Percentiles rank a stretch among this genome's conserved stretches.
phyloP scores from a whole-genome alignment of 129 eudicot genomes.

The Flaveria ramosissima region DNA sequence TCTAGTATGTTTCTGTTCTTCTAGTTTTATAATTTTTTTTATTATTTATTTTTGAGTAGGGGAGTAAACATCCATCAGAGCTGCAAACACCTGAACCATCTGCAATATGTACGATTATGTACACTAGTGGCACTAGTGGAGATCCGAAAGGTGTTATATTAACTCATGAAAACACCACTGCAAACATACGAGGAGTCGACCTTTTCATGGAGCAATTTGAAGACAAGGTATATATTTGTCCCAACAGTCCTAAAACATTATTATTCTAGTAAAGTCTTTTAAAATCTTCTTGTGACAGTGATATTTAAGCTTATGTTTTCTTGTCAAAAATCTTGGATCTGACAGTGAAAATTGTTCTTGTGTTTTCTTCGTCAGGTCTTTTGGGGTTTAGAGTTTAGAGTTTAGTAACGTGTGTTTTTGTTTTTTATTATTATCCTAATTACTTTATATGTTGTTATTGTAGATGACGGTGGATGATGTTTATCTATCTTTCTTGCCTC shows the following conservation, averaged over 20 bases:
- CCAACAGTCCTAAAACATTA: no score
- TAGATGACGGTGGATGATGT: conserved; percentile 95
- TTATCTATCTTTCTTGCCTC: conserved; percentile 88
- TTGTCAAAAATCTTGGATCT: no score
- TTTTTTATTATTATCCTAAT: neutral
- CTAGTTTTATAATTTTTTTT: neutral
- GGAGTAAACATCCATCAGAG: conserved; percentile 57
- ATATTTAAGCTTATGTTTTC: neutral
- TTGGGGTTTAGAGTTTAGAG: neutral
- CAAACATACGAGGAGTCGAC: conserved; percentile 68
- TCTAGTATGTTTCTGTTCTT: neutral
- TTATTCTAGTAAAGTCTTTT: neutral
- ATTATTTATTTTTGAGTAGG: conserved; percentile 41
- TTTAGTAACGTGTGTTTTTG: neutral
- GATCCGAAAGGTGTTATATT: conserved; percentile 94
- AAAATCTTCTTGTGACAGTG: neutral
- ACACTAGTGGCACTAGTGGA: conserved; percentile 99
- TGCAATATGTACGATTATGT: conserved; percentile 84
- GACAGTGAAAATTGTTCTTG: no score
- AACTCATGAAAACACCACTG: conserved; percentile 69
- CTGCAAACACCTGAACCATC: conserved; percentile 58
- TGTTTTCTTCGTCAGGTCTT: neutral
- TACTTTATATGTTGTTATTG: neutral
- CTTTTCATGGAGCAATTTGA: conserved; percentile 90
- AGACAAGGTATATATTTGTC: conserved; percentile 60